Percentiles rank a stretch among this genome's conserved stretches.
Evolutionary conservation across 306 rosid species (phyloP).

Genomic region (Corylus heterophylla): DNA sequence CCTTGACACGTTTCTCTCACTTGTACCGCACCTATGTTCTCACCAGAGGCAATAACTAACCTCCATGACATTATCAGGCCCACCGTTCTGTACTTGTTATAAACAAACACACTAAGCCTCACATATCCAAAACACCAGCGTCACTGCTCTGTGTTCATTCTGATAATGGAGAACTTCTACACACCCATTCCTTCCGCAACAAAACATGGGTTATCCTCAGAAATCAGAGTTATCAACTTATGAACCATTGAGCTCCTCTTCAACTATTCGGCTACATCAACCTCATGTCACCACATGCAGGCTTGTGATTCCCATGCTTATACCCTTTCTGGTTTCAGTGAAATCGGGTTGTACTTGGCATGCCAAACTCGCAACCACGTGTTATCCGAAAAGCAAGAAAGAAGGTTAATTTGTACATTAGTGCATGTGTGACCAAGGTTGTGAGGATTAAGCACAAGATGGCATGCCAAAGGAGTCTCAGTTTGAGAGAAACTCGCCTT

Average conservation of each 20-base stretch:
- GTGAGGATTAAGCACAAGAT: too few relatives aligned
- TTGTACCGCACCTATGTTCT: not conserved
- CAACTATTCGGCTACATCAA: not conserved
- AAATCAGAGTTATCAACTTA: not conserved
- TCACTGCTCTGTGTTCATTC: not conserved
- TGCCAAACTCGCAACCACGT: too few relatives aligned
- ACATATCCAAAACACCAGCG: not conserved
- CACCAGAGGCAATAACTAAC: not conserved
- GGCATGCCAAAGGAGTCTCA: too few relatives aligned
- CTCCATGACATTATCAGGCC: not conserved
- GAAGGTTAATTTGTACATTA: too few relatives aligned
- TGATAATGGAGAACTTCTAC: not conserved
- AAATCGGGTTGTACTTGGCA: too few relatives aligned
- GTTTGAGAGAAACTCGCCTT: too few relatives aligned
- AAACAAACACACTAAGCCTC: not conserved
- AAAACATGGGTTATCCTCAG: too few relatives aligned
- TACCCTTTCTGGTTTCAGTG: too few relatives aligned
- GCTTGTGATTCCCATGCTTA: not conserved
- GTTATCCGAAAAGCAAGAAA: too few relatives aligned
- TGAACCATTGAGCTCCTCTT: not conserved
- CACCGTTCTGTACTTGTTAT: not conserved
- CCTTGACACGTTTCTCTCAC: not conserved
- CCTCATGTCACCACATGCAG: not conserved
- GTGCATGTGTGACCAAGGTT: too few relatives aligned
- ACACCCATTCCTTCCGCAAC: not conserved